Evolutionary conservation across 306 rosid genomes (phyloP).

Genomic region (Casuarina cunninghamiana): DNA sequence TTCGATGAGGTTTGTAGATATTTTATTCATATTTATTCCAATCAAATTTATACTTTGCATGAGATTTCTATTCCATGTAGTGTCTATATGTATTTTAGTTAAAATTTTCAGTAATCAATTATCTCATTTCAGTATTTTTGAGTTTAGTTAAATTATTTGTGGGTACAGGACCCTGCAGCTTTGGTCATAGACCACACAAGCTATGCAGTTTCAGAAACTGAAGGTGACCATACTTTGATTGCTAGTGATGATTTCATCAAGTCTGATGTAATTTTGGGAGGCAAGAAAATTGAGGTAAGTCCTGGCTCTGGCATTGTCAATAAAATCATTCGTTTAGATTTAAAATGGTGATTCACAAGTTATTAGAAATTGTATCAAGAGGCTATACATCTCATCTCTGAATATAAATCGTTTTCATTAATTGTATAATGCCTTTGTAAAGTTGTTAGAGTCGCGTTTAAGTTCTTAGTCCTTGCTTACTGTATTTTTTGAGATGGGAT

Average conservation of each 20-base stretch:
- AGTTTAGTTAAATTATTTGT: neutral
- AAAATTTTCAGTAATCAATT: neutral
- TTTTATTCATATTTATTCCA: neutral
- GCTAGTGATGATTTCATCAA: slow-evolving; percentile 76
- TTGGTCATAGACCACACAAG: slow-evolving; percentile 84
- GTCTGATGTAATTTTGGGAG: slow-evolving; percentile 80
- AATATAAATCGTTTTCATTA: neutral
- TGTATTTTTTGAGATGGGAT: neutral
- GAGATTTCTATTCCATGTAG: neutral
- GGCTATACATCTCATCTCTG: neutral
- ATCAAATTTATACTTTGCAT: neutral
- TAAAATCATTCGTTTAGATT: neutral
- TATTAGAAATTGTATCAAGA: neutral
- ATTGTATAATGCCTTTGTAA: neutral
- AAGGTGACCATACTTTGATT: slow-evolving; percentile 90
- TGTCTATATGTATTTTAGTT: neutral
- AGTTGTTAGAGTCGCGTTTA: neutral
- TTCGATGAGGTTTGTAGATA: slow-evolving; percentile 79
- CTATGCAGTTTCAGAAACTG: slow-evolving; percentile 70
- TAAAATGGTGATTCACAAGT: neutral
- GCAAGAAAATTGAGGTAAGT: slow-evolving; percentile 76
- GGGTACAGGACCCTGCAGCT: slow-evolving; percentile 62
- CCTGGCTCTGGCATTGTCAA: slow-evolving; percentile 16
- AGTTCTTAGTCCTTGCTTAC: neutral
- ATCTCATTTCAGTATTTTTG: neutral